These are phyloP conservation scores for Hyphopichia wangnamkhiaoensis DNA, from an alignment of 1,139 yeast genomes.

Conservation along the genomic window DNA sequence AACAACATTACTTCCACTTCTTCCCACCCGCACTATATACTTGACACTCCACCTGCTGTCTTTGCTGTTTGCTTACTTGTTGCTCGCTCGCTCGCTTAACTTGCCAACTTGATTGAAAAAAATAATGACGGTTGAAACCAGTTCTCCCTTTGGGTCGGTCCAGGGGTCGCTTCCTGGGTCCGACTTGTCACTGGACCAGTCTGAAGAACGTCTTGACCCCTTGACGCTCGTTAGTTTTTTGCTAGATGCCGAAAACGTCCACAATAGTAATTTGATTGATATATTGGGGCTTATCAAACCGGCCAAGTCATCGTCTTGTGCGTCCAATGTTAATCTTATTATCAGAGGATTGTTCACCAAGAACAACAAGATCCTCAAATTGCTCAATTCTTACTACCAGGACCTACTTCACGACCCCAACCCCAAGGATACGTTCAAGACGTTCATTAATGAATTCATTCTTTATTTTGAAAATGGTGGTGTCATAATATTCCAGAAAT, in stretches of 20 bases:
- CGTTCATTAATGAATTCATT: constrained; percentile 41
- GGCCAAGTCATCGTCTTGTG: constrained; percentile 27
- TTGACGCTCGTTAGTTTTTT: constrained; percentile 5
- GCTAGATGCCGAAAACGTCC: constrained; percentile 25
- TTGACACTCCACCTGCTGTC: too few species aligned
- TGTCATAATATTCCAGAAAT: constrained; percentile 35
- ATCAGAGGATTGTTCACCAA: constrained; percentile 46
- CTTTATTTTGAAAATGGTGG: constrained; percentile 40
- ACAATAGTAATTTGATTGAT: constrained; percentile 35
- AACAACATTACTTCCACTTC: not conserved
- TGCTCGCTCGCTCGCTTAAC: too few species aligned
- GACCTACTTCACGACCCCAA: constrained; percentile 12
- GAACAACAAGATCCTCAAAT: constrained; percentile 31
- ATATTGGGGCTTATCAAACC: constrained; percentile 40
- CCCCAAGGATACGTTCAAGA: constrained; percentile 32
- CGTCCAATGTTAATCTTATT: constrained; percentile 17
- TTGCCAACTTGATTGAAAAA: too few species aligned
- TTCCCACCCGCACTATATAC: too few species aligned
- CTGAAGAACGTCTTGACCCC: not conserved
- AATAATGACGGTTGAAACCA: not conserved
- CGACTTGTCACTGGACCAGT: not conserved
- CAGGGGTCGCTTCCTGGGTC: not conserved
- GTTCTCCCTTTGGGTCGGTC: not conserved
- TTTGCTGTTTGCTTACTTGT: too few species aligned
- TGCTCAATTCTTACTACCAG: constrained; percentile 18